Evolutionary conservation across 305 asterid species (phyloP).

Genomic region (Lippia alba): DNA sequence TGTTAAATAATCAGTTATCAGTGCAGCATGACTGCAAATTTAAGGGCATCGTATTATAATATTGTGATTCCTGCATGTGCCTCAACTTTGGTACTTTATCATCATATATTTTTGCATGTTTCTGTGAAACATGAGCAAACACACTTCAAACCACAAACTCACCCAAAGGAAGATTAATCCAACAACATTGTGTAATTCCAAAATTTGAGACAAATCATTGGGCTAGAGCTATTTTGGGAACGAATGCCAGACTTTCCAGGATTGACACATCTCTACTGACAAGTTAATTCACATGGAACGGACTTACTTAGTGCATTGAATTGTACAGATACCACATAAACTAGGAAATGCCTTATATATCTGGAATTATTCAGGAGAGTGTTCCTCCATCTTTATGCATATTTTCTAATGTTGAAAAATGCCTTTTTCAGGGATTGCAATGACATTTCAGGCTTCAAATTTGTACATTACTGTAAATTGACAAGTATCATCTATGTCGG

Average conservation of each 20-base stretch:
- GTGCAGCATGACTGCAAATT: background rate
- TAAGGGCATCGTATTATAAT: background rate
- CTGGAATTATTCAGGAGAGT: background rate
- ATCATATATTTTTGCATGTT: conserved; percentile 4
- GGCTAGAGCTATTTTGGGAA: background rate
- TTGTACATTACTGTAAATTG: conserved; percentile 11
- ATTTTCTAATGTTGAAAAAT: background rate
- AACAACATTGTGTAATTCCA: conserved; percentile 1
- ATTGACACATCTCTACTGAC: background rate
- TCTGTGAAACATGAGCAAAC: background rate
- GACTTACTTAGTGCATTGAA: background rate
- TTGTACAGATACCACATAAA: background rate
- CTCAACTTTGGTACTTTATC: conserved; percentile 3
- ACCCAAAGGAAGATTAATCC: background rate
- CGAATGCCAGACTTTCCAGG: background rate
- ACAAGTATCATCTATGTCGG: conserved; percentile 5
- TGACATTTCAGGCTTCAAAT: background rate
- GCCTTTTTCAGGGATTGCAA: background rate
- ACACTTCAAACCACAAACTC: background rate
- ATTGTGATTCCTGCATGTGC: conserved; percentile 7
- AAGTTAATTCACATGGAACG: too few relatives aligned
- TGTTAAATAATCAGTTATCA: background rate
- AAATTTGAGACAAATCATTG: background rate
- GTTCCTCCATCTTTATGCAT: conserved; percentile 1
- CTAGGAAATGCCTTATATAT: background rate